Evolutionary conservation across 1,139 yeast species (phyloP), one percentile per base, ranked within the genome.

Genomic region (Arxiozyma bovina): DNA sequence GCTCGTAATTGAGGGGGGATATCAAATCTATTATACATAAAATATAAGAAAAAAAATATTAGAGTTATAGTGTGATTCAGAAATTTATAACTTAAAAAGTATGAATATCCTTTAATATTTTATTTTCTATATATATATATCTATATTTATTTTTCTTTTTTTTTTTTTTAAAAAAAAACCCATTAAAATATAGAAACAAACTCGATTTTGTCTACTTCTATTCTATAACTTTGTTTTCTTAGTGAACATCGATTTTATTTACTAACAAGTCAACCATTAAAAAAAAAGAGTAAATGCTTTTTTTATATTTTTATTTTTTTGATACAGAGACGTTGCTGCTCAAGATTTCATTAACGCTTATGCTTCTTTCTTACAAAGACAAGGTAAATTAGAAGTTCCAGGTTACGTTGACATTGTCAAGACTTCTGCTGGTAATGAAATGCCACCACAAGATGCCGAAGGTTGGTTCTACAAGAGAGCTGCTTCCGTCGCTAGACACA

Each of bases 401-500:
- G 96, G 97, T 77, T 93, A 91, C 88, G 98, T 93, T 77, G 99
- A 93, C 83, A 79, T 93, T 70, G 99, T 94, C 81, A 93, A 93
- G 90, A 94, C 99, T 77, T 87, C 96, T 67, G 87, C 96, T 68
- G 96, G 96, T 80, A 91, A 91, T 76, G 99, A 93, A 81, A 88
- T 93, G 77, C 99, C 99, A 77, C 99, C 99, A 76, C 99, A 93
- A 82, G 98, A 93, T 77, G 81, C 99, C 70, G 98, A 91, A 81
- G 90, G 93, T 74, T 93, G 99, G 99, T 93, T 89, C 89, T 93
- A 91, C 96, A 89, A 87, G 88, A 88, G 99, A 81, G 95, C 99
- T 73, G 99, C 99, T 74, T 91, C 99, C 60, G 90, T 90, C 76
- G 99, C 99, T 74, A 93, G 99, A 84, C 99, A 93, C 93, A 86